Evolutionary conservation across 192 early-diverging fungal genomes (phyloP).

Genomic region (Rhizophagus clarus): DNA sequence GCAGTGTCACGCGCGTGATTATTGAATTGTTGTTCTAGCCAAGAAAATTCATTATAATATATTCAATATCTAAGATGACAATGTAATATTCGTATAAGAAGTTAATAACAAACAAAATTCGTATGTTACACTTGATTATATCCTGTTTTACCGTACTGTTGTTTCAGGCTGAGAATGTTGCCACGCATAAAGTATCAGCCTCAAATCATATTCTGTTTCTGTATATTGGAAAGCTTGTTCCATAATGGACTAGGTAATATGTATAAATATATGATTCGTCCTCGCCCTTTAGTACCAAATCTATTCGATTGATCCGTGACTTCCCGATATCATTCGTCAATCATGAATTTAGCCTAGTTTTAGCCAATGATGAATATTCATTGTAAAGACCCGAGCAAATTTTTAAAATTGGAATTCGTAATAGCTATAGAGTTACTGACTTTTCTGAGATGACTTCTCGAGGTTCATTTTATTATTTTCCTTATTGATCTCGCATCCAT

Average conservation of each 20-base stretch:
- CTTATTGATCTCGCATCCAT: too few species aligned
- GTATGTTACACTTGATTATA: not conserved
- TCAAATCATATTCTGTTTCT: not conserved
- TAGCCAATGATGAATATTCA: not conserved
- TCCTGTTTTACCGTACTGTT: not conserved
- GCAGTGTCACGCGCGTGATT: too few species aligned
- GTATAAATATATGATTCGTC: too few species aligned
- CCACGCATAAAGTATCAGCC: not conserved
- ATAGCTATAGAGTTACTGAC: too few species aligned
- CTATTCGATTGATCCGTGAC: not conserved
- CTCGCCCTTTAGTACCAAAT: too few species aligned
- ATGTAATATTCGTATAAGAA: not conserved
- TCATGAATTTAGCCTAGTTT: not conserved
- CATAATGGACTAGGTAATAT: not conserved
- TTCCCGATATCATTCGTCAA: not conserved
- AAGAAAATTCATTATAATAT: too few species aligned
- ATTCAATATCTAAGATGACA: not conserved
- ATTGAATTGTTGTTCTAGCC: too few species aligned
- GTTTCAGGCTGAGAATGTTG: too few species aligned
- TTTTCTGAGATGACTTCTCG: too few species aligned
- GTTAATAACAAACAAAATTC: not conserved
- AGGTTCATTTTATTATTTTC: too few species aligned
- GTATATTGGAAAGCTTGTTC: not conserved
- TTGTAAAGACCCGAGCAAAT: too few species aligned
- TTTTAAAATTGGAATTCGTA: too few species aligned